A percentile compares a stretch with the other conserved stretches of the same genome.
Evolutionary conservation across 805 yeast species (phyloP).

Genomic region (Blastobotrys attinorum): DNA sequence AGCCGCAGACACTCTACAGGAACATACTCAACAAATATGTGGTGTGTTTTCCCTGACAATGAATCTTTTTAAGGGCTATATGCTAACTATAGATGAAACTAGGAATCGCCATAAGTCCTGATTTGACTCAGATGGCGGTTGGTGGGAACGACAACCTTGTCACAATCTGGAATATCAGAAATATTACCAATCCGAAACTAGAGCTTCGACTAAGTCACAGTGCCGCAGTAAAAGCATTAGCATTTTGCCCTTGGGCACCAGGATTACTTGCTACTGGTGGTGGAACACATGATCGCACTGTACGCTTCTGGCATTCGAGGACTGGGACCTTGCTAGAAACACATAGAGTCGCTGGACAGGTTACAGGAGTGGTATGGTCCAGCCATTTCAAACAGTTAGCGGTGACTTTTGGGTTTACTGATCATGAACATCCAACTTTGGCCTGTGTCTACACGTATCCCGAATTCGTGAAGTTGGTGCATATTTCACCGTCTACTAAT

Average conservation of each 20-base stretch:
- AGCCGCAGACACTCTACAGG: constrained; percentile 27
- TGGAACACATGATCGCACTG: constrained; percentile 72
- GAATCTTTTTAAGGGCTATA: not conserved
- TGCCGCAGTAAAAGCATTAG: constrained; percentile 87
- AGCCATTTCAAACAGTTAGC: constrained; percentile 51
- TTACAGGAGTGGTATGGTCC: constrained; percentile 79
- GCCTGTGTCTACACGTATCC: constrained; percentile 65
- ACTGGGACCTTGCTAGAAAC: constrained; percentile 64
- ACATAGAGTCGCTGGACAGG: constrained; percentile 56
- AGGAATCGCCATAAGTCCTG: constrained; percentile 55
- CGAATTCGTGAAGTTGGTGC: constrained; percentile 38
- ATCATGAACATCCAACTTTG: constrained; percentile 41
- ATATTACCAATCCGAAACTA: constrained; percentile 35
- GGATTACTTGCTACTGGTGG: constrained; percentile 84
- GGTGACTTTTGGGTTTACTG: constrained; percentile 79
- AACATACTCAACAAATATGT: constrained; percentile 54
- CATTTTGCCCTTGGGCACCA: constrained; percentile 87
- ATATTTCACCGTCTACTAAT: constrained; percentile 43
- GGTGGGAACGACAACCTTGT: constrained; percentile 84
- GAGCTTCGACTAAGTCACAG: constrained; percentile 51
- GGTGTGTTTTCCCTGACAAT: constrained; percentile 33
- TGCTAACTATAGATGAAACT: not conserved
- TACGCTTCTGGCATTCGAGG: constrained; percentile 73
- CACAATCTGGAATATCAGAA: constrained; percentile 61
- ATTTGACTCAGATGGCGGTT: constrained; percentile 53